Evolutionary conservation across 208 protist species (phyloP), one percentile per base, ranked within the genome.

Genomic region (Leishmania tropica): DNA sequence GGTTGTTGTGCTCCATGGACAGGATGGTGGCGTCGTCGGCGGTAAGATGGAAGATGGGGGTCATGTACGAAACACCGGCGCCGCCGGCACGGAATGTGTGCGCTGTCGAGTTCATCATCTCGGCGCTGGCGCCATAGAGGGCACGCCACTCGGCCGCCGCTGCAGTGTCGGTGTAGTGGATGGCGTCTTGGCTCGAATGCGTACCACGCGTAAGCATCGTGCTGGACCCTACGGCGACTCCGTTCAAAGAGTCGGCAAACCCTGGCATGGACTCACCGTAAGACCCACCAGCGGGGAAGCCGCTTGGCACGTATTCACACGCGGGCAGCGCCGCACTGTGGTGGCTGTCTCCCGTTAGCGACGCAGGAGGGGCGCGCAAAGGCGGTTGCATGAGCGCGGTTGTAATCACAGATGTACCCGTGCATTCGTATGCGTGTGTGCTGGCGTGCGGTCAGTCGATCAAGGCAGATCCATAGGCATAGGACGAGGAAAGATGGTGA

Each of bases 1-100:
- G 92, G 78, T 92, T 94, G 81, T 95, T 96, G 83, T 97, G 90
- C 85, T 96, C 91, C 93, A 97, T 96, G n/a, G 92, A 90, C 1
- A 94, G 28, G 56, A 97, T 95, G 28, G 87, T 90, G 6, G 89
- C 87, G 78, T 96, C 90, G 79, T 92, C 81, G 13, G 92, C 85
- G 13, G 89, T 91, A 67, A 96, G 90, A 81, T 96, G 92, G 73
- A 97, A 95, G 76, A 97, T 89, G 45, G 94, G 89, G 19, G 86
- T 84, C 89, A 95, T 93, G 68, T 87, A 88, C 28, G 89, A 91
- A 28, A 85, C 77, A 8, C 87, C 84, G n/a, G 87, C 75, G 35
- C 47, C 73, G 65, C 75, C 80, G 4, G 80, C 58, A n/a, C 72
- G 81, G 74, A 78, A 82, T 5, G 73, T 68, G 42, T 37, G 60